phyloP scores from a whole-genome alignment of 352 stramenopile genomes.

The Chrysophaeum taylorii region DNA sequence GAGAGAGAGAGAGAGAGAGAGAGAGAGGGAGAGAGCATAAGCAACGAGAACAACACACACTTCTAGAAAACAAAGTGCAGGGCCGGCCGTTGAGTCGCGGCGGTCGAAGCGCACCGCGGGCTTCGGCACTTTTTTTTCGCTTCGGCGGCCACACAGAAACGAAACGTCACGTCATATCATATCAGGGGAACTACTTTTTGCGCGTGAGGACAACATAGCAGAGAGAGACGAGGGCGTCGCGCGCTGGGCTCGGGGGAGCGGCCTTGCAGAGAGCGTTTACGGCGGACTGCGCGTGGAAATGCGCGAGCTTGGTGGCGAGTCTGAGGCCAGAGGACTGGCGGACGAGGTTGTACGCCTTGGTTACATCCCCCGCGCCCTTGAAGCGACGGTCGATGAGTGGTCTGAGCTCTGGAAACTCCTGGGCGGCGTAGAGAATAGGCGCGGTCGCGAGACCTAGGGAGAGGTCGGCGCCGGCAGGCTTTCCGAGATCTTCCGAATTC shows the following conservation, averaged over 20 bases:
- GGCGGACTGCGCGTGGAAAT: slow-evolving; percentile 60
- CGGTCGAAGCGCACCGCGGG: too few species aligned
- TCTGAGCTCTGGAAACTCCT: slow-evolving; percentile 64
- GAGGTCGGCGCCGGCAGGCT: slow-evolving; percentile 94
- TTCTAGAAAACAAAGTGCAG: too few species aligned
- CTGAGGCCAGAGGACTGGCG: neutral
- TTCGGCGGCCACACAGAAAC: too few species aligned
- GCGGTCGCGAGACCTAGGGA: slow-evolving; percentile 90
- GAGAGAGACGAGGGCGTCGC: slow-evolving; percentile 60
- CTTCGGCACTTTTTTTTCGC: too few species aligned
- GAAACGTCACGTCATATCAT: too few species aligned
- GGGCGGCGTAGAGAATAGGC: slow-evolving; percentile 88
- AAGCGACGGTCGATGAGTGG: slow-evolving; percentile 65
- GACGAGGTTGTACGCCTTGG: neutral
- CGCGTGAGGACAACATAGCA: slow-evolving; percentile 66
- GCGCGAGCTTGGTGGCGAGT: slow-evolving; percentile 34
- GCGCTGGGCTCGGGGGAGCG: slow-evolving; percentile 46
- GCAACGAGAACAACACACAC: too few species aligned
- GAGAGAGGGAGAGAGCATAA: too few species aligned
- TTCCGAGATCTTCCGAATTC: slow-evolving; percentile 59
- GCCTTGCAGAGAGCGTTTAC: slow-evolving; percentile 55
- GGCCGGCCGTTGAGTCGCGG: too few species aligned
- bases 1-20: too few species aligned
- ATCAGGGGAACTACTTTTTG: slow-evolving; percentile 50
- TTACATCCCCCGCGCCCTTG: slow-evolving; percentile 37